Conservation (phyloP, 2,329 filamentous ascomycete species). For the Fusarium pininemorale region DNA sequence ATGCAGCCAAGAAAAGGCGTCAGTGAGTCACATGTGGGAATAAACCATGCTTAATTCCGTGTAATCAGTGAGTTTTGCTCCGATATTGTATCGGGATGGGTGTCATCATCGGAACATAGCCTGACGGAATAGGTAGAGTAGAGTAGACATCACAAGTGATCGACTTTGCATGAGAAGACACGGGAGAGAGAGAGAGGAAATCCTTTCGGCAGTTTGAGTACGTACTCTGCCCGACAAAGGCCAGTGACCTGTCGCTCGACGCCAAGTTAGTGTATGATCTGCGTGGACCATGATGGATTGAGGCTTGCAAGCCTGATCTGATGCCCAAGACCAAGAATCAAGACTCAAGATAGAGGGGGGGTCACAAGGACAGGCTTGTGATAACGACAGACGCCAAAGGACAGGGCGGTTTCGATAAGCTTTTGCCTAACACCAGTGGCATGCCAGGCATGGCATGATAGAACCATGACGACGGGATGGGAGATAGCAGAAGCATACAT, state of each 20-base stretch:
- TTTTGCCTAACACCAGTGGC: slow-evolving; percentile 6
- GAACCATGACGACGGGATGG: slow-evolving; percentile 9
- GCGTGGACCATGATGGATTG: not conserved
- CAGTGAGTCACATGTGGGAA: slow-evolving; percentile 32
- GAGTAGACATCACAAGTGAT: not conserved
- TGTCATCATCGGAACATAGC: not conserved
- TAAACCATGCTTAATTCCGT: not conserved
- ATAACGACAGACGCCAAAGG: not conserved
- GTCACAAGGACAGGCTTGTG: slow-evolving; percentile 22
- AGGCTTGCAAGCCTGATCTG: slow-evolving; percentile 12
- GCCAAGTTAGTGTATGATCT: slow-evolving; percentile 4
- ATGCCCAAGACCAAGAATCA: not conserved
- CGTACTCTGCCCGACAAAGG: not conserved
- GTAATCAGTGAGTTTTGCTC: not conserved
- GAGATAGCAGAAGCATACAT: not conserved
- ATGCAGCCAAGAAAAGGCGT: not conserved
- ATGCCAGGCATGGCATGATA: slow-evolving; percentile 5
- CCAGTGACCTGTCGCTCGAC: no score
- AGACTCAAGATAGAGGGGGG: not conserved
- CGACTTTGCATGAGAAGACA: not conserved
- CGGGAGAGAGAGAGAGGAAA: not conserved
- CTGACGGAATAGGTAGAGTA: not conserved
- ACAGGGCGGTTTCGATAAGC: slow-evolving; percentile 8
- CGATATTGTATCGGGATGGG: not conserved
- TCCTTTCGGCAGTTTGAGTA: slow-evolving; percentile 20